Conservation (phyloP, 805 yeast species). For the Yarrowia hollandica region DNA sequence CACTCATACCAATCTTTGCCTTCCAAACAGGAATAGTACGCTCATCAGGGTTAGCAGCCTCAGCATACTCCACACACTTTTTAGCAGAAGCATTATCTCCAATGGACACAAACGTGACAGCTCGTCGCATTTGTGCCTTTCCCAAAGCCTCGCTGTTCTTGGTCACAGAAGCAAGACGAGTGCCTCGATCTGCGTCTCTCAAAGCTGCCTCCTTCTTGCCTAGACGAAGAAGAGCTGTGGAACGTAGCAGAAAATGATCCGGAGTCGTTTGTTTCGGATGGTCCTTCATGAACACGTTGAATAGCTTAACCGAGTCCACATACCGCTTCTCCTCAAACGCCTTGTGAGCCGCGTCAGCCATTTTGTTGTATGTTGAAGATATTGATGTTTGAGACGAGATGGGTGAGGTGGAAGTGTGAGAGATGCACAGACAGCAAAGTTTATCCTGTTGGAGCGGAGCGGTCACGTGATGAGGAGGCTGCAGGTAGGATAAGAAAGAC, state of each 20-base stretch:
- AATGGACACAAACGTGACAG: constrained; percentile 37
- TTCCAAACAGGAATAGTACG: constrained; percentile 34
- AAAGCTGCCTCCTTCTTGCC: constrained; percentile 33
- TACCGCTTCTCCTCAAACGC: constrained; percentile 29
- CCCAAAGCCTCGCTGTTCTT: constrained; percentile 32
- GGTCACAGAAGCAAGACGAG: not conserved
- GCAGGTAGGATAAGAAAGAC: too few species aligned
- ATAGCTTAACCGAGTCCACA: constrained; percentile 30
- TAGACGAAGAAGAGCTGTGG: constrained; percentile 32
- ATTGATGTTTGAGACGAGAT: not conserved
- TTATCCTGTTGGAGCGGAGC: not conserved
- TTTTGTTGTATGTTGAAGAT: not conserved
- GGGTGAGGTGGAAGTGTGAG: too few species aligned
- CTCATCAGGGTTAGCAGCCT: constrained; percentile 32
- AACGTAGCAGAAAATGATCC: constrained; percentile 32
- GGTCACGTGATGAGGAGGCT: not conserved
- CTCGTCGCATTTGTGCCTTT: constrained; percentile 42
- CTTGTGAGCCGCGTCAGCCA: not conserved
- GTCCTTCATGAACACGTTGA: constrained; percentile 25
- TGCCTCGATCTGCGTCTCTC: constrained; percentile 37
- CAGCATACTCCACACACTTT: constrained; percentile 34
- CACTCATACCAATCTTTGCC: constrained; percentile 31
- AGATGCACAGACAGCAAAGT: too few species aligned
- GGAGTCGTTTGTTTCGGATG: constrained; percentile 30
- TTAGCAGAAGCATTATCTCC: constrained; percentile 37